phyloP scores from a whole-genome alignment of 2,329 filamentous ascomycete species.

The Penicillium psychrosexuale region DNA sequence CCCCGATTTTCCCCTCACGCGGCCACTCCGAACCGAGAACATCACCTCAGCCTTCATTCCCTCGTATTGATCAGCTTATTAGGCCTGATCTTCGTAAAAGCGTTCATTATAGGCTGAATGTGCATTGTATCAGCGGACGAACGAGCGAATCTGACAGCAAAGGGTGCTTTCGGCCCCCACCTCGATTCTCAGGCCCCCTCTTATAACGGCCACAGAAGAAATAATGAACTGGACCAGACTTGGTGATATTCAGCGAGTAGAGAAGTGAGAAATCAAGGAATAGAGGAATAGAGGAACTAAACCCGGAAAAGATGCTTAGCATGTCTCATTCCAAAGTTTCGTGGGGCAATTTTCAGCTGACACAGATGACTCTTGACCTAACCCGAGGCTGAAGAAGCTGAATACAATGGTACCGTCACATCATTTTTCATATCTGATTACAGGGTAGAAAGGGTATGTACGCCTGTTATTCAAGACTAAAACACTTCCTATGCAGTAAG shows the following conservation, averaged over 20 bases:
- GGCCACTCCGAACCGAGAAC: constrained; percentile 6
- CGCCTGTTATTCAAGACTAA: constrained; percentile 27
- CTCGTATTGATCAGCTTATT: constrained; percentile 2
- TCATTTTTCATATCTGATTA: background rate
- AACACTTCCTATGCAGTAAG: constrained; percentile 32
- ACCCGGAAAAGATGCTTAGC: background rate
- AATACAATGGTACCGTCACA: constrained; percentile 1
- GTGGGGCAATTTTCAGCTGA: constrained; percentile 15
- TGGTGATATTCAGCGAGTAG: background rate
- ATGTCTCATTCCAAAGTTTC: background rate
- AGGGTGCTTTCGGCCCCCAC: constrained; percentile 16
- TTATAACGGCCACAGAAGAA: constrained; percentile 1
- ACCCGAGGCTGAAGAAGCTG: constrained; percentile 3
- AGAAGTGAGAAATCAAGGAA: background rate
- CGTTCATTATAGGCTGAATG: constrained; percentile 23
- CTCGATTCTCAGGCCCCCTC: constrained; percentile 12
- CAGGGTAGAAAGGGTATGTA: constrained; percentile 27
- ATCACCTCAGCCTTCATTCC: background rate
- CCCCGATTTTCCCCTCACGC: constrained; percentile 6
- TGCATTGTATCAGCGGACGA: constrained; percentile 18
- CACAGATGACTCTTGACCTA: background rate
- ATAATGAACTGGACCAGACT: background rate
- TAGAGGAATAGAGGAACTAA: background rate
- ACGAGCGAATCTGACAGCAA: constrained; percentile 9
- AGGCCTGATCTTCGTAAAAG: background rate